Percentiles rank a stretch among this genome's conserved stretches.
phyloP scores from a whole-genome alignment of 2,329 filamentous ascomycete genomes.

The Calonectria hongkongensis region DNA sequence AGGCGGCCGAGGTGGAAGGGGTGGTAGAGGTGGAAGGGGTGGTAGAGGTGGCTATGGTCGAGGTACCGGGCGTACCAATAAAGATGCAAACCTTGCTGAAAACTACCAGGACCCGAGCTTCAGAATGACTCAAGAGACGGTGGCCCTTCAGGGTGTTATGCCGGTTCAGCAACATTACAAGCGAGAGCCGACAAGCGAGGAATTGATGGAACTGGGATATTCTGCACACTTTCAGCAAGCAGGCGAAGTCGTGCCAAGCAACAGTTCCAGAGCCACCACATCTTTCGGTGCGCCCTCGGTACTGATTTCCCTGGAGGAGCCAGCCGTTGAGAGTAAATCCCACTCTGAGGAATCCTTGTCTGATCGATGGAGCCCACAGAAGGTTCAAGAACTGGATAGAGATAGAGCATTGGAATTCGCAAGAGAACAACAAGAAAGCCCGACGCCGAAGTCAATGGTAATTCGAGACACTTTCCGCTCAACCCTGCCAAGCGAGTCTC shows the following conservation, averaged over 20 bases:
- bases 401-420: slow-evolving; percentile 8
- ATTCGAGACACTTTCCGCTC: slow-evolving; percentile 17
- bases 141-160: not conserved
- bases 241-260: not conserved
- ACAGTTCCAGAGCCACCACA: not conserved
- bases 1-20: not conserved
- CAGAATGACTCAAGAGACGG: not conserved
- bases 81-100: not conserved
- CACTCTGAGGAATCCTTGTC: slow-evolving; percentile 36
- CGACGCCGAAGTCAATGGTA: not conserved
- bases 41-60: slow-evolving; percentile 5
- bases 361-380: slow-evolving; percentile 46
- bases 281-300: not conserved
- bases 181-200: slow-evolving; percentile 70
- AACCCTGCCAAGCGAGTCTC: not conserved
- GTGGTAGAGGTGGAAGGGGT: not conserved
- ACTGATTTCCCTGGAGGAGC: not conserved
- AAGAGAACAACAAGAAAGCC: not conserved
- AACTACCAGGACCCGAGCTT: not conserved
- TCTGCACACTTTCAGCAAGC: slow-evolving; percentile 13
- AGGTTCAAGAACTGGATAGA: slow-evolving; percentile 41
- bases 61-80: not conserved
- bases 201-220: slow-evolving; percentile 62
- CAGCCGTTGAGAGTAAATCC: slow-evolving; percentile 8
- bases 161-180: not conserved